Conservation (phyloP, 805 yeast species). For the Zygotorulaspora danielsina region DNA sequence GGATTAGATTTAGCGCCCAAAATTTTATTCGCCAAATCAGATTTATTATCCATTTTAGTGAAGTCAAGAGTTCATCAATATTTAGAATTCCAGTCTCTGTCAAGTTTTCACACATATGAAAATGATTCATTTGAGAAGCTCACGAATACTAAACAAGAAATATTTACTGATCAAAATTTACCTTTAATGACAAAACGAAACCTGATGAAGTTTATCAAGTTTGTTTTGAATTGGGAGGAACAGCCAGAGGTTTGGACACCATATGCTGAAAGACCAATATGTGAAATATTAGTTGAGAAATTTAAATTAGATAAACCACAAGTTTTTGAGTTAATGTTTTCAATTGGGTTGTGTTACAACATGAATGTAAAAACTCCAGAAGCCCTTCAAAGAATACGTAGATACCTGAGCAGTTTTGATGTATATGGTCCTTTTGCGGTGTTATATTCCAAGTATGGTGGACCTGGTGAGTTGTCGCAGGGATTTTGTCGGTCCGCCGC, state of each 20-base stretch:
- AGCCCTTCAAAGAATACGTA: constrained; percentile 75
- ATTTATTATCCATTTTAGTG: constrained; percentile 69
- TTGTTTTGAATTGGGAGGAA: constrained; percentile 66
- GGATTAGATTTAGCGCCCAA: constrained; percentile 87
- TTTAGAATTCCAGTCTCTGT: constrained; percentile 84
- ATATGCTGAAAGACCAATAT: constrained; percentile 53
- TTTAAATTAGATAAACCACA: constrained; percentile 73
- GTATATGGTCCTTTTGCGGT: constrained; percentile 95
- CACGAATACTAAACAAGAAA: constrained; percentile 84
- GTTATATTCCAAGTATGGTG: constrained; percentile 86
- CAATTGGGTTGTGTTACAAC: constrained; percentile 75
- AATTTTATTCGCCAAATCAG: constrained; percentile 85
- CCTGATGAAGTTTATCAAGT: constrained; percentile 83
- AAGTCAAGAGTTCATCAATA: constrained; percentile 86
- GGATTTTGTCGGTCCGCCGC: constrained; percentile 98
- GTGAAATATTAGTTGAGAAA: constrained; percentile 53
- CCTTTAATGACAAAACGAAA: constrained; percentile 72
- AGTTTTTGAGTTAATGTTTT: constrained; percentile 74
- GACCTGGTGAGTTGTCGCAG: constrained; percentile 92
- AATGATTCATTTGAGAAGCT: constrained; percentile 85
- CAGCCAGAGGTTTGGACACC: constrained; percentile 54
- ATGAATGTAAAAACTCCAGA: constrained; percentile 59
- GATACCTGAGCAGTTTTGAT: constrained; percentile 80
- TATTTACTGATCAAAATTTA: constrained; percentile 82
- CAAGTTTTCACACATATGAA: constrained; percentile 90